These are phyloP conservation scores for Pyricularia pennisetigena DNA, from an alignment of 2,329 filamentous ascomycete species.

Conservation along the genomic window DNA sequence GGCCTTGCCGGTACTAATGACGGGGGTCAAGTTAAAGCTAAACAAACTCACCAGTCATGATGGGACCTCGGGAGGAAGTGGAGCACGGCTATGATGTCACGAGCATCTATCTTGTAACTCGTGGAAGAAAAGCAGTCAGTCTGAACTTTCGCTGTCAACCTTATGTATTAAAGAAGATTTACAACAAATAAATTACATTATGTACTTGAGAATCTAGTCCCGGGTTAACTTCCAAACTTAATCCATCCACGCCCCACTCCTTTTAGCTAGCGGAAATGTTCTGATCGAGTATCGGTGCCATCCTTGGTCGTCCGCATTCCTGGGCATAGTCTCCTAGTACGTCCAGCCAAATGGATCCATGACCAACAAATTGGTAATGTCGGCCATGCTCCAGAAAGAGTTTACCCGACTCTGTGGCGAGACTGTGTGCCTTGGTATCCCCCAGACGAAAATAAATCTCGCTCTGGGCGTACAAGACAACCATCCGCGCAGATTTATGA, in stretches of 20 bases:
- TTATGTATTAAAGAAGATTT: neutral
- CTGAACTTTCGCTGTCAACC: neutral
- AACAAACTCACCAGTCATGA: neutral
- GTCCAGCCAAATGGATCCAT: neutral
- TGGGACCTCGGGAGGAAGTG: neutral
- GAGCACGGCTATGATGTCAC: neutral
- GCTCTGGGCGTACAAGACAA: neutral
- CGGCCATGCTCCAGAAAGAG: neutral
- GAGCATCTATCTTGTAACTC: neutral
- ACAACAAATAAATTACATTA: neutral
- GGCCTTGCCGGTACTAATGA: conserved; percentile 4
- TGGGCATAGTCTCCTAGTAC: neutral
- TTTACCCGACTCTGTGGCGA: neutral
- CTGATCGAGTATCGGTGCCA: neutral
- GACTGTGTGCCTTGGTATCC: neutral
- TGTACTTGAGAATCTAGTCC: neutral
- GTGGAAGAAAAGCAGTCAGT: neutral
- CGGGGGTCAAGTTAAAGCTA: neutral
- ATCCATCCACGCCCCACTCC: neutral
- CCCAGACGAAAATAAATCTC: neutral
- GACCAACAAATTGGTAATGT: neutral
- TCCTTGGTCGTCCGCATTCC: neutral
- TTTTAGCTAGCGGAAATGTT: neutral
- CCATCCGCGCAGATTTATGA: neutral
- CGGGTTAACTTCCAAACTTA: neutral